Percentiles rank a stretch among this genome's conserved stretches.
phyloP scores from a whole-genome alignment of 208 protist genomes.

The Trypanosoma congolense region DNA sequence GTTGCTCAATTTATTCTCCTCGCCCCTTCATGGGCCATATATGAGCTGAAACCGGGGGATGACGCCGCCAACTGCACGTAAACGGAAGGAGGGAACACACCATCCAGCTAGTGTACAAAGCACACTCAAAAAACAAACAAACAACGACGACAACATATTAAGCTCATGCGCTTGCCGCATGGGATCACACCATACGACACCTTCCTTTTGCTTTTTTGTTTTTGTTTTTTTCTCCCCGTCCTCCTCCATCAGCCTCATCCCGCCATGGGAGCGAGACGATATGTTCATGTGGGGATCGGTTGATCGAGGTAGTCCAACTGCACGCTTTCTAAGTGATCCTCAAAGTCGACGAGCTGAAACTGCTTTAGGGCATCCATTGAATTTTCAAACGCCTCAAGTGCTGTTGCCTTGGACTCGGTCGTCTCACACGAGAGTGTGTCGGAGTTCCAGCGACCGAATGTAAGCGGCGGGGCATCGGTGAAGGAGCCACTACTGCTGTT shows the following conservation, averaged over 20 bases:
- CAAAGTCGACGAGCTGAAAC: conserved; percentile 77
- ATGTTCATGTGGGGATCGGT: conserved; percentile 34
- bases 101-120: no score
- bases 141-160: no score
- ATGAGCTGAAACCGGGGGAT: no score
- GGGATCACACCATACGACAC: no score
- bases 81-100: no score
- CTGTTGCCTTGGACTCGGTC: conserved; percentile 34
- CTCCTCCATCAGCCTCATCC: neutral
- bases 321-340: conserved; percentile 82
- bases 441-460: conserved; percentile 72
- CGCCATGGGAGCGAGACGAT: no score
- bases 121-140: no score
- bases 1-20: no score
- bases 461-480: conserved; percentile 25
- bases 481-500: conserved; percentile 5
- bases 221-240: neutral
- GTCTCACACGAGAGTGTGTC: conserved; percentile 54
- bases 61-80: no score
- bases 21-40: no score
- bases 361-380: conserved; percentile 70
- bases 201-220: conserved; percentile 9
- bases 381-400: conserved; percentile 55
- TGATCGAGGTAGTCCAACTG: conserved; percentile 76
- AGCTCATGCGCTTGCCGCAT: no score